These are phyloP conservation scores for Sclerotinia minor DNA, from an alignment of 2,329 filamentous ascomycete species.

Conservation along the genomic window DNA sequence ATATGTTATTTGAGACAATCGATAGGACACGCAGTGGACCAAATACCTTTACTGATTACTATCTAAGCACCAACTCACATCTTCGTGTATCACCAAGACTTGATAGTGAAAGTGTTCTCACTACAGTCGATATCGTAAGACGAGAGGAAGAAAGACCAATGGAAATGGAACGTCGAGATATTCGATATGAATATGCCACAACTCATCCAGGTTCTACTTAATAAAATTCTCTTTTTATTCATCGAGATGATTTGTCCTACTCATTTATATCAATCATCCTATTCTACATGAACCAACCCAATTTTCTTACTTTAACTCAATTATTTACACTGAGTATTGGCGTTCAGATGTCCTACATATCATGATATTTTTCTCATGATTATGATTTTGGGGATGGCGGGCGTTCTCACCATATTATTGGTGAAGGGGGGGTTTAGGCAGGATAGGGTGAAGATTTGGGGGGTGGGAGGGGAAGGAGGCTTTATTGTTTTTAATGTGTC, in stretches of 20 bases:
- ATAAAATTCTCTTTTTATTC: not conserved
- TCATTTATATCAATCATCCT: not conserved
- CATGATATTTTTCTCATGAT: constrained; percentile 10
- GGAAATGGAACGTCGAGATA: not conserved
- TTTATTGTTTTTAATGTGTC: not conserved
- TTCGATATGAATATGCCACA: not conserved
- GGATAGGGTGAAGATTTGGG: not conserved
- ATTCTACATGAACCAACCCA: not conserved
- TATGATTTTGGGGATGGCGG: constrained; percentile 11
- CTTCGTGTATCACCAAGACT: too few species aligned
- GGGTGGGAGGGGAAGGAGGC: too few species aligned
- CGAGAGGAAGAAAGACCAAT: too few species aligned
- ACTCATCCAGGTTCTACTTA: not conserved
- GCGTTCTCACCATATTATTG: constrained; percentile 15
- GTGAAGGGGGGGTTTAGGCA: not conserved
- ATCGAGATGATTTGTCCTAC: not conserved
- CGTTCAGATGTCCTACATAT: constrained; percentile 10
- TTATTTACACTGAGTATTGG: constrained; percentile 10
- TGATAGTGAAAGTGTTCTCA: too few species aligned
- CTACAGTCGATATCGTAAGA: too few species aligned
- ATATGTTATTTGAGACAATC: not conserved
- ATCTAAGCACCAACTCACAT: too few species aligned
- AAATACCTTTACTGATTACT: not conserved
- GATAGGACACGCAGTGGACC: not conserved
- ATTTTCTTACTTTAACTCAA: not conserved